Evolutionary conservation across 305 asterid species (phyloP), one percentile per base, ranked within the genome.

Genomic region (Fraxinus platypoda): DNA sequence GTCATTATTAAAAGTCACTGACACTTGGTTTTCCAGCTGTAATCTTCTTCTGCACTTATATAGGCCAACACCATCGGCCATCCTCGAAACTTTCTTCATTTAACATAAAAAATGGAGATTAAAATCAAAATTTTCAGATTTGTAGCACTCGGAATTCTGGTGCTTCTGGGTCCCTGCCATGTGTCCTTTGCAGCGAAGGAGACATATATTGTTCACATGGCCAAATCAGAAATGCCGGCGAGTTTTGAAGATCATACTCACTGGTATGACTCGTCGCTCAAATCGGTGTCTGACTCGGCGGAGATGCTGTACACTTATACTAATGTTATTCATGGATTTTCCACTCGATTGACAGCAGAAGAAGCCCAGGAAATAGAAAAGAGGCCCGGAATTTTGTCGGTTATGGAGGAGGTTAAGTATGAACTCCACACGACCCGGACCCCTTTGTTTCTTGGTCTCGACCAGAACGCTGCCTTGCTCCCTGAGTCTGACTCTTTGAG

Each of bases 371-470:
- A 85, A 2, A 87, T 96, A 85, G 81, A 82, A 52, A 52, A 81
- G 75, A 92, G 85, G 7, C 95, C 93, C 25, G 98, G 94, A 0
- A 89, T 92, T 43, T 80, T 96, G 6, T 88, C 92, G 0, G 97
- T 96, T 17, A 3, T 80, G 2, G 94, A 94, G 3, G 98, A 96
- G 76, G 0, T 84, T 30, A 89, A 80, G 57, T 96, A 96, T 81
- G 88, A 94, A 85, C 94, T 96, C 35, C 99, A 96, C 80, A 96
- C 99, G 0, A 96, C 99, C 1, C 88, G 99, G n/a, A 89, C 98
- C 2, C 99, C 99, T 26, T 12, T 85, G 30, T 96, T 96, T 66
- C 81, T 94, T 15, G 98, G 99, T 1, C 89, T 96, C 3, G 95
- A 96, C 26, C 93, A 87, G 90, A 90, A 82, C 78, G 86, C 89